Evolutionary conservation across 1,284 basidiomycete species (phyloP).

Genomic region (Ceratobasidium sp.): DNA sequence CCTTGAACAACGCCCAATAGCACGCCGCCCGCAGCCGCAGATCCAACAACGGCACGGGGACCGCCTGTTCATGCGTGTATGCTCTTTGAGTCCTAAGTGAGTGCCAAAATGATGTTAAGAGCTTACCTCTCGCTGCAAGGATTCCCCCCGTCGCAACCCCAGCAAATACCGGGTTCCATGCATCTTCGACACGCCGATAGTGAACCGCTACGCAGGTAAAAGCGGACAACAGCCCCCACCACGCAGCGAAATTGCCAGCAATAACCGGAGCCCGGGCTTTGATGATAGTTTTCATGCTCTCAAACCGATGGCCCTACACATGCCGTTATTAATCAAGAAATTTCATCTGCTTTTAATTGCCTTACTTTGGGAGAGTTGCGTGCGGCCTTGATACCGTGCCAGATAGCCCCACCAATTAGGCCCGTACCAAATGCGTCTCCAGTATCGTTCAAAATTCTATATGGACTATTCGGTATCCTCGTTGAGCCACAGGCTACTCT

Average conservation of each 20-base stretch:
- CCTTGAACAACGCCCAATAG: slow-evolving; percentile 9
- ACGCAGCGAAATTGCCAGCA: slow-evolving; percentile 23
- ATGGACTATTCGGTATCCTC: slow-evolving; percentile 73
- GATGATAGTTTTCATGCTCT: background rate
- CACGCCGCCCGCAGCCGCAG: background rate
- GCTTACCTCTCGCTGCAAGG: slow-evolving; percentile 12
- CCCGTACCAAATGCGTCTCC: slow-evolving; percentile 98
- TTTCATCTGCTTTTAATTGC: no score
- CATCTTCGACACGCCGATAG: slow-evolving; percentile 11
- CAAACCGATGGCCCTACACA: slow-evolving; percentile 16
- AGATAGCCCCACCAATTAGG: slow-evolving; percentile 94
- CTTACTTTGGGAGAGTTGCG: slow-evolving; percentile 92
- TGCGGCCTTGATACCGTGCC: slow-evolving; percentile 99
- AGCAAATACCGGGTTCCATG: slow-evolving; percentile 17
- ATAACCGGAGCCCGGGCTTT: slow-evolving; percentile 19
- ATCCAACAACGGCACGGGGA: background rate
- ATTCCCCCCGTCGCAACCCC: slow-evolving; percentile 10
- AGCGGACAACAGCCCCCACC: slow-evolving; percentile 1
- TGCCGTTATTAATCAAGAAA: no score
- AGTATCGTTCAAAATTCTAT: slow-evolving; percentile 98
- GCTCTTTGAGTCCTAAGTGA: background rate
- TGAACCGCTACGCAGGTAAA: slow-evolving; percentile 23
- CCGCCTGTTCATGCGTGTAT: background rate
- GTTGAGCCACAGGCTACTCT: background rate
- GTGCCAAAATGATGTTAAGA: background rate